A percentile compares a stretch with the other conserved stretches of the same genome.
phyloP scores from a whole-genome alignment of 345 rosid species.

The Citrus australasica region DNA sequence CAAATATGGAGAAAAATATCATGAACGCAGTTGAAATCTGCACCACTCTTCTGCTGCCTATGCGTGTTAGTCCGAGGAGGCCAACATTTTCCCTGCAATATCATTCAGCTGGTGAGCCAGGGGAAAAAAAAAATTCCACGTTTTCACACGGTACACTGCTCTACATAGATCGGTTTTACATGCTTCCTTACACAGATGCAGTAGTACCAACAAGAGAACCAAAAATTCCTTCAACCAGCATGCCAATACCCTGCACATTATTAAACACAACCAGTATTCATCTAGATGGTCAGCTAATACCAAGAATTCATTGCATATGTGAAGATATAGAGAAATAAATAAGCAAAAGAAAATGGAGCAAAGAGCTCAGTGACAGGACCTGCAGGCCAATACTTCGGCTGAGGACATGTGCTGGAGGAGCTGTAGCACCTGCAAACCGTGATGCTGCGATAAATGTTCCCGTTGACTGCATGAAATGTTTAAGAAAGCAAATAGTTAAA shows the following conservation, averaged over 20 bases:
- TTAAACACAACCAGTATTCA: not conserved
- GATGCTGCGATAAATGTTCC: conserved; percentile 82
- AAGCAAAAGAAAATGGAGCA: not conserved
- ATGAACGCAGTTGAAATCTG: conserved; percentile 93
- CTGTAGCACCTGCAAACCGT: conserved; percentile 88
- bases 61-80: conserved; percentile 80
- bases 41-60: conserved; percentile 96
- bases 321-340: not conserved
- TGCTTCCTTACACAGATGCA: conserved; percentile 78
- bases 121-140: not conserved
- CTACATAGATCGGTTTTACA: not conserved
- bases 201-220: conserved; percentile 85
- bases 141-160: not conserved
- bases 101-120: not conserved
- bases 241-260: conserved; percentile 63
- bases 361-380: conserved; percentile 33
- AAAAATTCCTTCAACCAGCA: conserved; percentile 82
- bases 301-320: not conserved
- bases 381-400: conserved; percentile 90
- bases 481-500: conserved; percentile 1
- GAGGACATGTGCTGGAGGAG: conserved; percentile 90
- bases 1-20: conserved; percentile 97
- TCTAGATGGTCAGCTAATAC: not conserved
- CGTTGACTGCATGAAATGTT: conserved; percentile 59
- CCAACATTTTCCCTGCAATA: conserved; percentile 92